Percentiles rank a stretch among this genome's conserved stretches.
Evolutionary conservation across 2,329 filamentous ascomycete genomes (phyloP).

Genomic region (Xylaria sp.): DNA sequence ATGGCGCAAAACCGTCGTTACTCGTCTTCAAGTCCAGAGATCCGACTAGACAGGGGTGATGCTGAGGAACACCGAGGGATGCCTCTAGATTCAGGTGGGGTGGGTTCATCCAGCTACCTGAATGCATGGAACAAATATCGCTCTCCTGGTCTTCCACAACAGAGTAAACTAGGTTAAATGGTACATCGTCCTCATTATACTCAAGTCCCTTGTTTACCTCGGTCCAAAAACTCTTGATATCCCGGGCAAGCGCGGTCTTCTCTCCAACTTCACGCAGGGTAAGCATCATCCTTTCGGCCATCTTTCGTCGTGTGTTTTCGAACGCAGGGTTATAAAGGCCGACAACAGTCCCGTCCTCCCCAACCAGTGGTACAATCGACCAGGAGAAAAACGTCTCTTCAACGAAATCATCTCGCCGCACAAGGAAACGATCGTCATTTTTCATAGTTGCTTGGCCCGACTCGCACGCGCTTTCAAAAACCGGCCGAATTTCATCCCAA

Average conservation of each 20-base stretch:
- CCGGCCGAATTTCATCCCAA: conserved; percentile 74
- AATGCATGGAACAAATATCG: conserved; percentile 77
- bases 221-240: conserved; percentile 78
- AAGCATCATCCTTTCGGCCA: conserved; percentile 82
- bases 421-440: conserved; percentile 80
- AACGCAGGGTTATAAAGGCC: conserved; percentile 84
- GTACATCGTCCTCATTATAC: conserved; percentile 79
- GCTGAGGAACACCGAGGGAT: conserved; percentile 72
- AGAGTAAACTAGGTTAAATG: conserved; percentile 81
- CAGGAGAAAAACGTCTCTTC: conserved; percentile 87
- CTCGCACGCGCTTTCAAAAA: conserved; percentile 73
- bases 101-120: conserved; percentile 69
- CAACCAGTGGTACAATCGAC: conserved; percentile 82
- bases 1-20: conserved; percentile 77
- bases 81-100: conserved; percentile 77
- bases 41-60: conserved; percentile 69
- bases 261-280: conserved; percentile 82
- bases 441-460: conserved; percentile 86
- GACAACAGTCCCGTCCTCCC: conserved; percentile 76
- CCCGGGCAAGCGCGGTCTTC: conserved; percentile 75
- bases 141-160: conserved; percentile 76
- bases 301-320: conserved; percentile 81
- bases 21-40: conserved; percentile 75
- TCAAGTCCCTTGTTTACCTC: conserved; percentile 75
- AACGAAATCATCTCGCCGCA: conserved; percentile 73